A percentile compares a stretch with the other conserved stretches of the same genome.
Conservation (phyloP, 257 asterid species). For the Jasminum sambac region DNA sequence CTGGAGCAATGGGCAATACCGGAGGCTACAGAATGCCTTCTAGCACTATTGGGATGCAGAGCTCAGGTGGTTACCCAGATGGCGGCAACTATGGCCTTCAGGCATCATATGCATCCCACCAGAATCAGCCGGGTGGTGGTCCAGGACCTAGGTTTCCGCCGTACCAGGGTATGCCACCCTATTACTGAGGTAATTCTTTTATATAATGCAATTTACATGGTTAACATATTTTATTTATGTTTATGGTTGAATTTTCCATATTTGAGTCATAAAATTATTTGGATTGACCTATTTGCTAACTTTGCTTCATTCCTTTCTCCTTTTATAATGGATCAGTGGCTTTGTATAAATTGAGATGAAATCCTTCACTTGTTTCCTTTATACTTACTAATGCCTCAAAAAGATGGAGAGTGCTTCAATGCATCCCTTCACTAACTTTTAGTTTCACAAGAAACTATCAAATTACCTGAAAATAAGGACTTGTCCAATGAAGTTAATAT, state of each 20-base stretch:
- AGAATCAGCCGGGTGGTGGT: conserved; percentile 56
- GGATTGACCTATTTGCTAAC: background rate
- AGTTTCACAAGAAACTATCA: background rate
- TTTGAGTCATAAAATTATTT: background rate
- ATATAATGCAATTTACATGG: background rate
- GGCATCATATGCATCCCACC: conserved; percentile 55
- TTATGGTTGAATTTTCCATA: background rate
- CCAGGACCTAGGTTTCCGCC: conserved; percentile 78
- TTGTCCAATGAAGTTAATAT: background rate
- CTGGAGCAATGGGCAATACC: conserved; percentile 48
- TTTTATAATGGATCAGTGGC: background rate
- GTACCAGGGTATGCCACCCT: conserved; percentile 88
- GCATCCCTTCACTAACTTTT: background rate
- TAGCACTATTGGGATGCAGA: conserved; percentile 60
- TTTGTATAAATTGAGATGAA: background rate
- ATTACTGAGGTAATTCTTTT: conserved; percentile 66
- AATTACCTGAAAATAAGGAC: background rate
- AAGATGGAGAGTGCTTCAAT: background rate
- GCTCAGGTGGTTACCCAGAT: conserved; percentile 74
- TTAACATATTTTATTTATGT: background rate
- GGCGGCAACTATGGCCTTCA: conserved; percentile 59
- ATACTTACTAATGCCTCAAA: background rate
- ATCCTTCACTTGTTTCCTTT: background rate
- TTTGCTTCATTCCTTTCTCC: background rate
- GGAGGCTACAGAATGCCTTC: conserved; percentile 75